phyloP scores from a whole-genome alignment of 768 basidiomycete species.

The Mycena pura region DNA sequence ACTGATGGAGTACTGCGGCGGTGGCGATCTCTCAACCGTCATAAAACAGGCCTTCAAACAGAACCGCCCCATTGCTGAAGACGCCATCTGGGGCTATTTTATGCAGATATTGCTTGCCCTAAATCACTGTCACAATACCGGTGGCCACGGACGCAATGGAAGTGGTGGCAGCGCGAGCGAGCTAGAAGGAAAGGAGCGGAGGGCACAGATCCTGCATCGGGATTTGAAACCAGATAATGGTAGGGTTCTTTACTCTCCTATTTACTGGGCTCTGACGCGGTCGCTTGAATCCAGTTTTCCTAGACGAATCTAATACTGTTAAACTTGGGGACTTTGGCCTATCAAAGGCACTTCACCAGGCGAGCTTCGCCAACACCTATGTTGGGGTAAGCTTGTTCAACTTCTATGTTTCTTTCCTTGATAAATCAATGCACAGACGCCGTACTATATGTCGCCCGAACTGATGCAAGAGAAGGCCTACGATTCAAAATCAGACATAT shows the following conservation, averaged over 20 bases:
- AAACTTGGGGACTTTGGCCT: slow-evolving; percentile 98
- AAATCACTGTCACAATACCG: slow-evolving; percentile 91
- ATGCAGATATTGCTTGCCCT: slow-evolving; percentile 91
- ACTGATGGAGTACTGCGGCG: slow-evolving; percentile 98
- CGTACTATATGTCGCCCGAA: slow-evolving; percentile 99
- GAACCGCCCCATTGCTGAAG: slow-evolving; percentile 82
- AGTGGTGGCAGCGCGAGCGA: slow-evolving; percentile 45
- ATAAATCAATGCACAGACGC: slow-evolving; percentile 69
- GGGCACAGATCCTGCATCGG: slow-evolving; percentile 86
- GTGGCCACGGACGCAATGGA: slow-evolving; percentile 54
- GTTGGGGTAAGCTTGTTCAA: slow-evolving; percentile 76
- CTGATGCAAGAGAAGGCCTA: slow-evolving; percentile 97
- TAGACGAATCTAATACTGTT: slow-evolving; percentile 83
- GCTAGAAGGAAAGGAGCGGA: slow-evolving; percentile 54
- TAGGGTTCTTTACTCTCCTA: slow-evolving; percentile 39
- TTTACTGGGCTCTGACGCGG: not conserved
- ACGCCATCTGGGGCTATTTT: slow-evolving; percentile 95
- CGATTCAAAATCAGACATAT: slow-evolving; percentile 98
- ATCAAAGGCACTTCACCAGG: slow-evolving; percentile 87
- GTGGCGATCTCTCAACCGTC: slow-evolving; percentile 89
- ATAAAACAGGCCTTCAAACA: slow-evolving; percentile 81
- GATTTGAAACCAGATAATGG: slow-evolving; percentile 99
- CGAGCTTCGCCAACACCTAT: slow-evolving; percentile 94
- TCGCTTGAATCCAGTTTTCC: slow-evolving; percentile 68
- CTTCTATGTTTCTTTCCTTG: not conserved